Evolutionary conservation across 2,329 filamentous ascomycete genomes (phyloP).

Genomic region (Shiraia sp.): DNA sequence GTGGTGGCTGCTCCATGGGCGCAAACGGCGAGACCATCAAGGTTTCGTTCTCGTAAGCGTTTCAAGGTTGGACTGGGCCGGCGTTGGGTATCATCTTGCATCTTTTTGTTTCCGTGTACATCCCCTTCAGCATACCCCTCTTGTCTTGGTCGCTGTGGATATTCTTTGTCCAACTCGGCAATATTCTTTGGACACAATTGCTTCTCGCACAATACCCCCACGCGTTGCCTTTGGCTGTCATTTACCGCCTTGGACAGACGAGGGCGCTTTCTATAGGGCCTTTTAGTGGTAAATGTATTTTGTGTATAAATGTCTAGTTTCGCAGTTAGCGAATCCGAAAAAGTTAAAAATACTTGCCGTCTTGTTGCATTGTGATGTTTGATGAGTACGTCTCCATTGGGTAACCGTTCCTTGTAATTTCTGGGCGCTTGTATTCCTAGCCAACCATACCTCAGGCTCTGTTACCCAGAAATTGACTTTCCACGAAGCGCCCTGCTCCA

Average conservation of each 20-base stretch:
- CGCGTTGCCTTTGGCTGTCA: constrained; percentile 16
- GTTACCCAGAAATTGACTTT: not conserved
- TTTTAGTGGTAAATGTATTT: constrained; percentile 25
- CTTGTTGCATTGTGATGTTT: not conserved
- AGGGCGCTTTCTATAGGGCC: constrained; percentile 15
- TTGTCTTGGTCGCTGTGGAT: constrained; percentile 21
- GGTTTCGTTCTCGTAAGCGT: constrained; percentile 26
- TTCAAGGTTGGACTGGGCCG: constrained; percentile 8
- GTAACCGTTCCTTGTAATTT: too few species aligned
- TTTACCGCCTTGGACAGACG: constrained; percentile 18
- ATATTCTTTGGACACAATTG: constrained; percentile 19
- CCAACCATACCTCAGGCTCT: too few species aligned
- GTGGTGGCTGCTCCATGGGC: constrained; percentile 40
- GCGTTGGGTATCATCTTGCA: constrained; percentile 15
- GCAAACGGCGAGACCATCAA: constrained; percentile 29
- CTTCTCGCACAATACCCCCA: constrained; percentile 27
- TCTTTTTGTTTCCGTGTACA: constrained; percentile 18
- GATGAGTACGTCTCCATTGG: not conserved
- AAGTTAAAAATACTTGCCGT: constrained; percentile 9
- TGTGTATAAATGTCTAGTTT: constrained; percentile 34
- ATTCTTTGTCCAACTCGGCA: constrained; percentile 13
- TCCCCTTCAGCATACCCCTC: constrained; percentile 22
- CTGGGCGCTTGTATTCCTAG: too few species aligned
- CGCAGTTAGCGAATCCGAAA: constrained; percentile 14
- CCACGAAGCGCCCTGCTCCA: not conserved